Percentiles rank a stretch among this genome's conserved stretches.
These are phyloP conservation scores for Leishmania braziliensis DNA, from an alignment of 208 protist genomes.

Conservation along the genomic window DNA sequence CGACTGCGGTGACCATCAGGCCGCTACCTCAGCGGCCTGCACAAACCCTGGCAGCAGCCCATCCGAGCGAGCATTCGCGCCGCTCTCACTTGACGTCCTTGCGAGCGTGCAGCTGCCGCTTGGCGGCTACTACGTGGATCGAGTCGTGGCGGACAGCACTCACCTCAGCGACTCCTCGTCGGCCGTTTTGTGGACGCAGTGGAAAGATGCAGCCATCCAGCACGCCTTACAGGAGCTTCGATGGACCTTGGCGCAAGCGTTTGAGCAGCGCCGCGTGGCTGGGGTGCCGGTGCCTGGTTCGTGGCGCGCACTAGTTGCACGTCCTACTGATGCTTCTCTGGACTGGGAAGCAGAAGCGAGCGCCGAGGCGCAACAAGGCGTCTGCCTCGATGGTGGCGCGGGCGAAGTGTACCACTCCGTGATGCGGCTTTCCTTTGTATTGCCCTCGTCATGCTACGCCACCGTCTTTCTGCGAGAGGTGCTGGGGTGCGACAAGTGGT, in stretches of 20 bases:
- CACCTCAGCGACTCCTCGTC: not conserved
- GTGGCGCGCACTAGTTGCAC: constrained; percentile 53
- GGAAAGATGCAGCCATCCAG: constrained; percentile 20
- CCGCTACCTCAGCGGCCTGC: not conserved
- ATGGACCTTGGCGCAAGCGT: constrained; percentile 32
- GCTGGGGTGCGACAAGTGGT: constrained; percentile 66
- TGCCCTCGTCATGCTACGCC: constrained; percentile 85
- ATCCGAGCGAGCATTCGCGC: not conserved
- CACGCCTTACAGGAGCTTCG: constrained; percentile 32
- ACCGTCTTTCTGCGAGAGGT: constrained; percentile 82
- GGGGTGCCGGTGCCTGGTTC: constrained; percentile 70
- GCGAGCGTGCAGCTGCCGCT: constrained; percentile 25
- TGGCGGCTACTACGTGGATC: constrained; percentile 26
- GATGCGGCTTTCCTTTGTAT: constrained; percentile 47
- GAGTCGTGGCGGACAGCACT: not conserved
- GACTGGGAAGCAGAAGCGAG: constrained; percentile 1
- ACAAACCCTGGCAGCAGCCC: not conserved
- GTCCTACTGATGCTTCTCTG: constrained; percentile 12
- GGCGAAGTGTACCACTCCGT: not conserved
- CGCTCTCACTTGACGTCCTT: constrained; percentile 11
- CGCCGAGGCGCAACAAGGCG: not conserved
- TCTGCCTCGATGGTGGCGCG: not conserved
- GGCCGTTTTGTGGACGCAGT: constrained; percentile 15
- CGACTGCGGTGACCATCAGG: not conserved
- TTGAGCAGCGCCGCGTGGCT: constrained; percentile 54